Conservation (phyloP, 805 yeast species). For the Yamadazyma phyllophila region DNA sequence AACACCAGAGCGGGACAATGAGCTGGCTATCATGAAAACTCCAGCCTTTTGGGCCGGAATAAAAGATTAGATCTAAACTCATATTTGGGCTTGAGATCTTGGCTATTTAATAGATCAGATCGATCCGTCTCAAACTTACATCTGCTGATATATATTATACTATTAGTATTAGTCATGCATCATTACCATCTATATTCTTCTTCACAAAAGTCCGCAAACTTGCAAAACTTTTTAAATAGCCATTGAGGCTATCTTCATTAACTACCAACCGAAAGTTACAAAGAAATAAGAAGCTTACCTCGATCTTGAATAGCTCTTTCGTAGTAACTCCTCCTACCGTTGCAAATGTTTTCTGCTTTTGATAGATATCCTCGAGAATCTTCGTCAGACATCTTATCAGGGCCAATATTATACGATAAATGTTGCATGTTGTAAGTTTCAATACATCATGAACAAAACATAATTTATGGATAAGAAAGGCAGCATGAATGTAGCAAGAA, state of each 20-base stretch:
- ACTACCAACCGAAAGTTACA: conserved; percentile 37
- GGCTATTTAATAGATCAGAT: too few species aligned
- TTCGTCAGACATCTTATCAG: conserved; percentile 43
- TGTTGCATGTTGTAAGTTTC: conserved; percentile 31
- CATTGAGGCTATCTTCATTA: conserved; percentile 34
- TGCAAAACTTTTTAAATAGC: conserved; percentile 30
- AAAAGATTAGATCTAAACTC: too few species aligned
- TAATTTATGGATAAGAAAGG: conserved; percentile 36
- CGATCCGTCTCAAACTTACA: not conserved
- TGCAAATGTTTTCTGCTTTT: conserved; percentile 39
- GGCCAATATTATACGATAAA: conserved; percentile 39
- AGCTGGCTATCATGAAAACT: too few species aligned
- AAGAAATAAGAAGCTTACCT: conserved; percentile 40
- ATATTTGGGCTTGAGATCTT: too few species aligned
- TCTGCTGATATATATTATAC: not conserved
- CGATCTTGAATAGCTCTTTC: conserved; percentile 36
- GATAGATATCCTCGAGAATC: conserved; percentile 40
- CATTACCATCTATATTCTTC: conserved; percentile 4
- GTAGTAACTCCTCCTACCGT: conserved; percentile 42
- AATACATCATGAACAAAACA: conserved; percentile 31
- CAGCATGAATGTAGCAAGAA: conserved; percentile 38
- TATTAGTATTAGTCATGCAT: not conserved
- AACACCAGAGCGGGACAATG: too few species aligned
- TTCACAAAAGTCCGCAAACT: conserved; percentile 27
- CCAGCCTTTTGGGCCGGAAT: too few species aligned